Evolutionary conservation across 305 asterid genomes (phyloP), one percentile per base, ranked within the genome.

Genomic region (Fraxinus dipetala): DNA sequence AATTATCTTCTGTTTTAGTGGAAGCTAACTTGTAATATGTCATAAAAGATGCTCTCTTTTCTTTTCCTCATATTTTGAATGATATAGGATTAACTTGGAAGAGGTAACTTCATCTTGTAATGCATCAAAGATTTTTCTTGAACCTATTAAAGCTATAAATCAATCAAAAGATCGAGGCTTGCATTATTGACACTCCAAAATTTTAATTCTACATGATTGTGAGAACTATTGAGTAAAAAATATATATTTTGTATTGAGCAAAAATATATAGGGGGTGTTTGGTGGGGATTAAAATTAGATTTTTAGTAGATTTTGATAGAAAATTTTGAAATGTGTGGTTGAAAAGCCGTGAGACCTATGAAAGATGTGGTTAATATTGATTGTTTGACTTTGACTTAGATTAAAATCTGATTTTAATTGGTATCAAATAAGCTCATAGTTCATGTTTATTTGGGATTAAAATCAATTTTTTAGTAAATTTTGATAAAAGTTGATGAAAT

Each of bases 81-180:
- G 72, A 30, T 26, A 22, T 9, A 65, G 72, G 72, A 26, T 65
- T 65, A 8, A 26, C 34, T 8, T 24, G 28, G 34, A 65, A 65
- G 14, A 7, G 16, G 72, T 26, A 65, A 24, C 16, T 9, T 65
- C 22, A 65, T 22, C 72, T 8, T 63, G 32, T 26, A 22, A 63
- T 7, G 16, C 20, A 63, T 63, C 20, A 54, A 7, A 54, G 22
- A 54, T 54, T 54, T 54, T 54, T 14, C 24, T 54, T 5, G 26
- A 54, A n/a, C 56, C 56, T 13, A 4, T 72, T 34, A 22, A 45
- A 38, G 22, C 77, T 77, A 26, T 79, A 83, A 82, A 14, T 65
- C 63, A 78, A 59, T 54, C 26, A 54, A 18, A 54, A 54, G 65
- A 54, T 54, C 18, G 24, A 6, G 24, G 24, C 26, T 16, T 54